Percentiles rank a stretch among this genome's conserved stretches.
phyloP scores from a whole-genome alignment of 2,329 filamentous ascomycete species.

The Leptosphaerulina australis region DNA sequence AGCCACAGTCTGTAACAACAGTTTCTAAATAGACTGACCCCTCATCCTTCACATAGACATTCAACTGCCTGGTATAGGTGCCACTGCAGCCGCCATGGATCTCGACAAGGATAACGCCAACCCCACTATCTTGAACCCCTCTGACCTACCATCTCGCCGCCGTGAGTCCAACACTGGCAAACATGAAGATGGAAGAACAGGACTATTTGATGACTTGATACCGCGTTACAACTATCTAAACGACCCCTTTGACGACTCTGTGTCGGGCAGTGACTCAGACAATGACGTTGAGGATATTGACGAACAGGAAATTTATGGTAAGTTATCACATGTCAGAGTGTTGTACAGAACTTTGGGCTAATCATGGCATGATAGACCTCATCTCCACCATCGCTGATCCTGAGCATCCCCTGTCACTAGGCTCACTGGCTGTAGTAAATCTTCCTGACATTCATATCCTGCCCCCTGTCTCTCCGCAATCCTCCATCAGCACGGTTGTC shows the following conservation, averaged over 20 bases:
- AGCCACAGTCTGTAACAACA: constrained; percentile 10
- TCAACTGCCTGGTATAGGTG: constrained; percentile 12
- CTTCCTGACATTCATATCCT: constrained; percentile 88
- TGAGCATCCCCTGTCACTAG: constrained; percentile 92
- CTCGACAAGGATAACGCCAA: constrained; percentile 75
- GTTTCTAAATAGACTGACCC: constrained; percentile 4
- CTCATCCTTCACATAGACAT: constrained; percentile 3
- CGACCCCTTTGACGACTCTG: constrained; percentile 55
- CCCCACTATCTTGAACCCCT: constrained; percentile 86
- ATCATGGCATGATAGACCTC: constrained; percentile 66
- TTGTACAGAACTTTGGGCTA: constrained; percentile 17
- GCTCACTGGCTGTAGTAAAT: constrained; percentile 91
- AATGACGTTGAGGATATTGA: constrained; percentile 83
- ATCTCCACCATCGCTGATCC: constrained; percentile 95
- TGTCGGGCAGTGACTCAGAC: constrained; percentile 53
- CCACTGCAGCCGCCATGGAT: constrained; percentile 44
- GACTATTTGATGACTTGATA: constrained; percentile 61
- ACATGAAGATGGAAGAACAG: constrained; percentile 56
- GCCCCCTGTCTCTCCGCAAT: constrained; percentile 66
- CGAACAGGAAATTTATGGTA: constrained; percentile 95
- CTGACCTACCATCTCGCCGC: constrained; percentile 83
- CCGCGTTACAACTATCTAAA: constrained; percentile 56
- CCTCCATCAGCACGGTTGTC: constrained; percentile 73
- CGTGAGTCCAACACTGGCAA: constrained; percentile 50
- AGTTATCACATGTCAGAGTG: constrained; percentile 17